Percentiles rank a stretch among this genome's conserved stretches.
Evolutionary conservation across 2,329 filamentous ascomycete genomes (phyloP).

Genomic region (Talaromyces sp.): DNA sequence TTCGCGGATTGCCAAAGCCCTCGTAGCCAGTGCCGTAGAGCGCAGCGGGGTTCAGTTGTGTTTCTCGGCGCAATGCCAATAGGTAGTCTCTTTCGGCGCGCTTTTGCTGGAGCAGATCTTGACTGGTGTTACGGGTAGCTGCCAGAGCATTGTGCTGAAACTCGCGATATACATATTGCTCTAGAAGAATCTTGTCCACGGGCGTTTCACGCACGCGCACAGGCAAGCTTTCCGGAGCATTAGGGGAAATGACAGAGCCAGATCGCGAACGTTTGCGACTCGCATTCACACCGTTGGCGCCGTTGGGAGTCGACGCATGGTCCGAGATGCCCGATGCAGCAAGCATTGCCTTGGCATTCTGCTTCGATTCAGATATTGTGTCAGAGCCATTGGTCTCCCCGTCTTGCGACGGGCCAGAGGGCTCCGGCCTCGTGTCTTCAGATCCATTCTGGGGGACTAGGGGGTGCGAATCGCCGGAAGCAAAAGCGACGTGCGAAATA

Average conservation of each 20-base stretch:
- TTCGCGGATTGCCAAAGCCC: slow-evolving; percentile 83
- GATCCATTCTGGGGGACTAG: slow-evolving; percentile 19
- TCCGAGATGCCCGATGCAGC: slow-evolving; percentile 44
- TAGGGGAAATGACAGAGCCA: slow-evolving; percentile 48
- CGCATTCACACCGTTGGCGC: slow-evolving; percentile 45
- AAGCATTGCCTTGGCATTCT: slow-evolving; percentile 56
- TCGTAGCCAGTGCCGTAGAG: slow-evolving; percentile 70
- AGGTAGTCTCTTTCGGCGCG: slow-evolving; percentile 67
- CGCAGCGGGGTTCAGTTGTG: slow-evolving; percentile 52
- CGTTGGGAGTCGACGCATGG: slow-evolving; percentile 24
- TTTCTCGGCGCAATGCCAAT: slow-evolving; percentile 56
- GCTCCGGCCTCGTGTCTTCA: slow-evolving; percentile 19
- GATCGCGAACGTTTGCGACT: slow-evolving; percentile 57
- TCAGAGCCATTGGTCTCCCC: slow-evolving; percentile 23
- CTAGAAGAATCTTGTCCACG: slow-evolving; percentile 49
- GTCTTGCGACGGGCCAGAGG: slow-evolving; percentile 18
- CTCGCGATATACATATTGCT: slow-evolving; percentile 63
- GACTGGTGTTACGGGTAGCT: slow-evolving; percentile 48
- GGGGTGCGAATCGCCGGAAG: slow-evolving; percentile 19
- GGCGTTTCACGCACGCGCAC: slow-evolving; percentile 38
- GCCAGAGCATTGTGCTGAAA: slow-evolving; percentile 53
- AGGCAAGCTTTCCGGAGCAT: slow-evolving; percentile 23
- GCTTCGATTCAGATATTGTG: slow-evolving; percentile 54
- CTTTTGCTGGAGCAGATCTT: slow-evolving; percentile 58
- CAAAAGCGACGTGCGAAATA: slow-evolving; percentile 19